Evolutionary conservation across 2,329 filamentous ascomycete species (phyloP).

Genomic region (Trichoderma endophyticum): DNA sequence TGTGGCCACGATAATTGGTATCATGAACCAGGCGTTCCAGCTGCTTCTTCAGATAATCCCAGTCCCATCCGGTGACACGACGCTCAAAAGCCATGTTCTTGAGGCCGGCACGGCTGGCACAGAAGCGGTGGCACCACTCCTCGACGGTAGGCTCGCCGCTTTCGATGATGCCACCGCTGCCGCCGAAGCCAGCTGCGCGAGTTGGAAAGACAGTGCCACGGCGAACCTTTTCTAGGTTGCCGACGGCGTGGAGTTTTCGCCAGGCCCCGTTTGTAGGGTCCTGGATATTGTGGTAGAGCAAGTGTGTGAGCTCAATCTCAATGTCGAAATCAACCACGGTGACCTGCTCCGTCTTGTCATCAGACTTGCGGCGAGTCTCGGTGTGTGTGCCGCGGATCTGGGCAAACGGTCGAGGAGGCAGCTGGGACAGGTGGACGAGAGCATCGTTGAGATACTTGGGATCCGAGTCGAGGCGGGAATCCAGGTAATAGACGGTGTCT

Average conservation of each 20-base stretch:
- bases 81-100: conserved; percentile 55
- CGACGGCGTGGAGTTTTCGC: conserved; percentile 48
- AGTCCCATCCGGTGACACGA: conserved; percentile 59
- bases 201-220: conserved; percentile 61
- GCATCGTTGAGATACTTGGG: conserved; percentile 42
- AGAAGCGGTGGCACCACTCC: conserved; percentile 69
- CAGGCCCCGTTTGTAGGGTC: conserved; percentile 35
- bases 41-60: conserved; percentile 47
- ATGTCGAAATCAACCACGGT: conserved; percentile 59
- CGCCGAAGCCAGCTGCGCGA: conserved; percentile 45
- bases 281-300: conserved; percentile 48
- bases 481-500: conserved; percentile 43
- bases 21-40: conserved; percentile 56
- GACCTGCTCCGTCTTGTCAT: conserved; percentile 42
- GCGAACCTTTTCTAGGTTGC: conserved; percentile 57
- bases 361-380: conserved; percentile 32
- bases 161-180: conserved; percentile 28
- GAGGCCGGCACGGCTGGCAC: conserved; percentile 53
- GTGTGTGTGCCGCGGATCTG: conserved; percentile 53
- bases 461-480: conserved; percentile 44
- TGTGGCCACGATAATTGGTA: conserved; percentile 65
- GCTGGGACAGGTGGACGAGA: conserved; percentile 41
- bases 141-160: conserved; percentile 32
- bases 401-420: conserved; percentile 53
- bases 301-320: conserved; percentile 55